Evolutionary conservation across 2,329 filamentous ascomycete species (phyloP).

Genomic region (Penicillium rolfsii): DNA sequence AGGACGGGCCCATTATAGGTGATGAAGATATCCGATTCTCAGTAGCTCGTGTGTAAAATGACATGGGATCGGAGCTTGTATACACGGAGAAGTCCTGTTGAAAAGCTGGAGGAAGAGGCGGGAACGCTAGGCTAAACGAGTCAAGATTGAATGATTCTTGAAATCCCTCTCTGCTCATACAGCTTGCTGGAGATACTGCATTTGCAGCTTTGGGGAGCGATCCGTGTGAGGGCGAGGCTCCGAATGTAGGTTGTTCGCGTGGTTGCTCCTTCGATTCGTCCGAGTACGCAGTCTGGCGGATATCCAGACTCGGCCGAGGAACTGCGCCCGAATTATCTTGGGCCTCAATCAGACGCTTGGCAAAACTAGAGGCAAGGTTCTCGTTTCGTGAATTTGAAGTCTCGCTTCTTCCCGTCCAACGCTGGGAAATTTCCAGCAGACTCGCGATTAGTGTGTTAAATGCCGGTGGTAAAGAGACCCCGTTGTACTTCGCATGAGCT

Average conservation of each 20-base stretch:
- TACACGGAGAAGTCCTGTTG: background rate
- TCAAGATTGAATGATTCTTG: background rate
- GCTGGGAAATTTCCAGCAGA: conserved; percentile 41
- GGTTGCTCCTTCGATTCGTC: background rate
- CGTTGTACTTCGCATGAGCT: conserved; percentile 41
- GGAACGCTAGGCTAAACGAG: background rate
- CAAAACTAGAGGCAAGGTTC: conserved; percentile 26
- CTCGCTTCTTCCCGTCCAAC: conserved; percentile 41
- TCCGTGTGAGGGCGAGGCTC: background rate
- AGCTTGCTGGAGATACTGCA: background rate
- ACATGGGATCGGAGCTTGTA: background rate
- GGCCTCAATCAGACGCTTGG: conserved; percentile 24
- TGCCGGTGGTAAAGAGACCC: conserved; percentile 30
- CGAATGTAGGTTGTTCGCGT: background rate
- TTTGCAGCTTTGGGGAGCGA: background rate
- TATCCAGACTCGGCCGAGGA: background rate
- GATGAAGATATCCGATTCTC: background rate
- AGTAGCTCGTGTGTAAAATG: background rate
- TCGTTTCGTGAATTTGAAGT: conserved; percentile 4
- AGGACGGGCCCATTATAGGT: background rate
- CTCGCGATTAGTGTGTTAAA: conserved; percentile 41
- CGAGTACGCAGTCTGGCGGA: background rate
- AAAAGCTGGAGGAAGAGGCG: background rate
- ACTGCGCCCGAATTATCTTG: background rate
- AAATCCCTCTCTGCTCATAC: background rate